Conservation (phyloP, 2,329 filamentous ascomycete genomes). For the Botrytis sinoallii region DNA sequence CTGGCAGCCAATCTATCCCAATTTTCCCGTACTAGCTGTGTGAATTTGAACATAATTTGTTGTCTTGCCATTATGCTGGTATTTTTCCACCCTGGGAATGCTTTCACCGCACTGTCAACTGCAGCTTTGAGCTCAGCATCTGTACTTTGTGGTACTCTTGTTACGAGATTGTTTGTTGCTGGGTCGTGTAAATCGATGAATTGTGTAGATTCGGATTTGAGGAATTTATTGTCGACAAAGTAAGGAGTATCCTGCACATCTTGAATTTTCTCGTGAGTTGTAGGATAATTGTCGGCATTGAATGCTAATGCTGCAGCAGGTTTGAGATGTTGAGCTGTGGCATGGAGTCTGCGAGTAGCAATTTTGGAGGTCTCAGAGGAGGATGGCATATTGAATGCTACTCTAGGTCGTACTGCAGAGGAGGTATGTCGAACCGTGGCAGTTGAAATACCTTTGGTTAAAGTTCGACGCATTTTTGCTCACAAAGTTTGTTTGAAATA, state of each 20-base stretch:
- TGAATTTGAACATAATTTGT: constrained; percentile 86
- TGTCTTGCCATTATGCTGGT: constrained; percentile 72
- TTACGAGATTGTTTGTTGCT: constrained; percentile 81
- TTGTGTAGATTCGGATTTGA: constrained; percentile 62
- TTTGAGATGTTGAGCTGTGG: constrained; percentile 54
- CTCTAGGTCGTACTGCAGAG: constrained; percentile 26
- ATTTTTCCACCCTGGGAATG: constrained; percentile 69
- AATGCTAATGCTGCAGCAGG: constrained; percentile 53
- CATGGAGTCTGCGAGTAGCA: constrained; percentile 54
- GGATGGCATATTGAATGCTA: constrained; percentile 33
- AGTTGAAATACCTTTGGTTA: constrained; percentile 33
- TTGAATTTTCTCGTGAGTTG: constrained; percentile 67
- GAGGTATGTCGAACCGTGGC: constrained; percentile 24
- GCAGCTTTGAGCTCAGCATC: constrained; percentile 72
- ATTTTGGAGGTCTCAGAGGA: constrained; percentile 30
- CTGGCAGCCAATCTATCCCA: constrained; percentile 81
- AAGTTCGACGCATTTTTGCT: constrained; percentile 35
- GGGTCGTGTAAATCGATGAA: constrained; percentile 81
- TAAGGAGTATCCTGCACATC: constrained; percentile 70
- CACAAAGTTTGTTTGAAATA: neutral
- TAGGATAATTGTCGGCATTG: constrained; percentile 62
- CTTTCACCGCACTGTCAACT: constrained; percentile 71
- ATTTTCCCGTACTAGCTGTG: constrained; percentile 74
- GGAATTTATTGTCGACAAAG: constrained; percentile 79
- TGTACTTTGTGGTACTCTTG: constrained; percentile 78